Conservation (phyloP, 2,329 filamentous ascomycete species). For the Chrysoporthe puriensis region DNA sequence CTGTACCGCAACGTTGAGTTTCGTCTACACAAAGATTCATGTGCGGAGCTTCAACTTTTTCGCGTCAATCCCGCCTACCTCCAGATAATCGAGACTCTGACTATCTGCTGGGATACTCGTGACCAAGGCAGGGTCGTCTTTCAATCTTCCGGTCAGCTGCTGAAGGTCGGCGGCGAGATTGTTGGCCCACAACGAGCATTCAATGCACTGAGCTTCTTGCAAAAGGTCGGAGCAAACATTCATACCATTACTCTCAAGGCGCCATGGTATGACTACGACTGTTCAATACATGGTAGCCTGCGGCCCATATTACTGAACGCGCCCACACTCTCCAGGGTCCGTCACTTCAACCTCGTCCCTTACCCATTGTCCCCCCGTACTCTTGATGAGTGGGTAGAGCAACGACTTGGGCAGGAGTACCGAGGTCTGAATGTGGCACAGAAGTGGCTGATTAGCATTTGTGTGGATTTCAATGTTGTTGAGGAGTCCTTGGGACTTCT, state of each 20-base stretch:
- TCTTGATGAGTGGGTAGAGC: neutral
- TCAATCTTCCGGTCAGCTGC: neutral
- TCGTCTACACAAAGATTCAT: neutral
- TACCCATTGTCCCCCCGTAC: neutral
- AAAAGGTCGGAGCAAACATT: neutral
- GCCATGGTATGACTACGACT: neutral
- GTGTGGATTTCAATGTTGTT: neutral
- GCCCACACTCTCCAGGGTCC: neutral
- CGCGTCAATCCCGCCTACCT: neutral
- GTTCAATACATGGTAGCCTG: neutral
- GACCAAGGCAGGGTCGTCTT: neutral
- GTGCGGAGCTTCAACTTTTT: neutral
- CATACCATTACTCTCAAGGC: slow-evolving; percentile 6
- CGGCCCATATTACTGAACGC: neutral
- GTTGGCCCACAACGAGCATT: neutral
- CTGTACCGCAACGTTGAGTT: slow-evolving; percentile 1
- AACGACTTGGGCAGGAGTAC: neutral
- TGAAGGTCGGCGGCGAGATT: neutral
- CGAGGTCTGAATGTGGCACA: neutral
- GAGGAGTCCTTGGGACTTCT: neutral
- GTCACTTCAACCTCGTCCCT: neutral
- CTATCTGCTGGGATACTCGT: neutral
- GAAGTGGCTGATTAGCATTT: neutral
- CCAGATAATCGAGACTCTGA: neutral
- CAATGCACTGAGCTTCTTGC: neutral